Conservation (phyloP, 495 filamentous ascomycete genomes). For the Hyaloscypha hepaticicola region DNA sequence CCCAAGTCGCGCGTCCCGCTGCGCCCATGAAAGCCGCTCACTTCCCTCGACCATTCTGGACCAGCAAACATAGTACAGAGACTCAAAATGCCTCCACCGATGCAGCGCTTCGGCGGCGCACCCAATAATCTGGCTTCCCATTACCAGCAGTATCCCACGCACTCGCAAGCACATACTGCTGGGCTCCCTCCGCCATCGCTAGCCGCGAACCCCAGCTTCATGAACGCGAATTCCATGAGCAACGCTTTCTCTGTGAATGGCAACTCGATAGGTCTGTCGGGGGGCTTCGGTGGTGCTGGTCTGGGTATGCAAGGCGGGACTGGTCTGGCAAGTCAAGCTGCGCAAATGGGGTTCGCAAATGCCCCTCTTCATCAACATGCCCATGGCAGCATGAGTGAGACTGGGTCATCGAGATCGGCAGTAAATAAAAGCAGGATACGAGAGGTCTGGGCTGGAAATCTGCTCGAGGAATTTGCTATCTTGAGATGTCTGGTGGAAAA, state of each 20-base stretch:
- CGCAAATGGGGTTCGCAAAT: conserved; percentile 80
- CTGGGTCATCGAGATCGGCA: conserved; percentile 30
- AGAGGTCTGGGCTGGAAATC: conserved; percentile 91
- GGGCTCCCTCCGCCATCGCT: conserved; percentile 61
- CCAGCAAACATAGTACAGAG: conserved; percentile 26
- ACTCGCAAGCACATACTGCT: conserved; percentile 52
- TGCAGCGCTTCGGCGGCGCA: conserved; percentile 49
- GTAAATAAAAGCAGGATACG: conserved; percentile 73
- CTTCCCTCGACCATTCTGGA: conserved; percentile 29
- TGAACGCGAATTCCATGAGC: conserved; percentile 63
- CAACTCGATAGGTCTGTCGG: conserved; percentile 55
- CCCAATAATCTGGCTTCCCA: conserved; percentile 38
- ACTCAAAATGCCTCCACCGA: conserved; percentile 50
- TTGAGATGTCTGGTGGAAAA: conserved; percentile 79
- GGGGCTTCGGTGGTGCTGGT: conserved; percentile 52
- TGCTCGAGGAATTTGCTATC: conserved; percentile 83
- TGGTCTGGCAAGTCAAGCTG: conserved; percentile 85
- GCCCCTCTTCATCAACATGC: conserved; percentile 67
- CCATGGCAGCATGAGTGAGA: conserved; percentile 44
- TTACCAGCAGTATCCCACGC: conserved; percentile 49
- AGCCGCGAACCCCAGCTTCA: conserved; percentile 58
- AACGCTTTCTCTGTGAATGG: conserved; percentile 65
- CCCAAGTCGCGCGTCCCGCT: conserved; percentile 21
- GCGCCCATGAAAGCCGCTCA: conserved; percentile 33
- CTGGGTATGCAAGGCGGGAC: conserved; percentile 68